Conservation (phyloP, 768 basidiomycete genomes). For the Macrocybe gigantea region DNA sequence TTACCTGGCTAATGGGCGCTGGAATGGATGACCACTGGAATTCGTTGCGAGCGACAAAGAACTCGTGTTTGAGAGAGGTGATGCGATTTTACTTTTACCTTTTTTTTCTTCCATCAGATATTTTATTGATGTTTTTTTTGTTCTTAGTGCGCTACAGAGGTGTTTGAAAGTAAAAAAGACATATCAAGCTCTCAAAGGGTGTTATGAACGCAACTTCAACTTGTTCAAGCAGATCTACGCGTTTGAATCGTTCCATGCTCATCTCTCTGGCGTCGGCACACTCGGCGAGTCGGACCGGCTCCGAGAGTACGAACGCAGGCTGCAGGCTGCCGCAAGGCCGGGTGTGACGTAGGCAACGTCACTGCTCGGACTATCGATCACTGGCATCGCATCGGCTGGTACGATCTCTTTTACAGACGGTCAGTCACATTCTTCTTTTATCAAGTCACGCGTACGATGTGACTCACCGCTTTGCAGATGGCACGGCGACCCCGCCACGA, state of each 20-base stretch:
- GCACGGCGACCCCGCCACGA: conserved; percentile 61
- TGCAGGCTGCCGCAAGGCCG: conserved; percentile 61
- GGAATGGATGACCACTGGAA: conserved; percentile 76
- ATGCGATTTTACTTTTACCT: too few relatives aligned
- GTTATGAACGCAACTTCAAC: conserved; percentile 82
- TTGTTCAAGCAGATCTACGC: conserved; percentile 79
- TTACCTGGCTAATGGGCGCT: conserved; percentile 71
- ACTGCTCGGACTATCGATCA: conserved; percentile 71
- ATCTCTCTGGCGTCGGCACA: conserved; percentile 26
- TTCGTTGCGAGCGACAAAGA: conserved; percentile 71
- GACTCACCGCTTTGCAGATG: conserved; percentile 33
- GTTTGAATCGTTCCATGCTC: conserved; percentile 51
- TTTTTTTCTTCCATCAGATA: too few relatives aligned
- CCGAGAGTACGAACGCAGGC: conserved; percentile 66
- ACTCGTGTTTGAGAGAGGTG: conserved; percentile 78
- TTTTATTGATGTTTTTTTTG: background rate
- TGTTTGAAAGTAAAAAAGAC: conserved; percentile 74
- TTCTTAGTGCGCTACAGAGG: conserved; percentile 61
- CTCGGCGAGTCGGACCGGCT: conserved; percentile 59
- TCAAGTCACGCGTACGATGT: background rate
- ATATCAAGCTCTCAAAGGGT: conserved; percentile 79
- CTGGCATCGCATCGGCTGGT: conserved; percentile 78
- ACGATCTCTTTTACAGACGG: conserved; percentile 66
- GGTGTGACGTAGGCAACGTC: conserved; percentile 69
- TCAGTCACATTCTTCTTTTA: conserved; percentile 17